phyloP scores from a whole-genome alignment of 2,329 filamentous ascomycete genomes.

The Ascochyta viciae-villosae region DNA sequence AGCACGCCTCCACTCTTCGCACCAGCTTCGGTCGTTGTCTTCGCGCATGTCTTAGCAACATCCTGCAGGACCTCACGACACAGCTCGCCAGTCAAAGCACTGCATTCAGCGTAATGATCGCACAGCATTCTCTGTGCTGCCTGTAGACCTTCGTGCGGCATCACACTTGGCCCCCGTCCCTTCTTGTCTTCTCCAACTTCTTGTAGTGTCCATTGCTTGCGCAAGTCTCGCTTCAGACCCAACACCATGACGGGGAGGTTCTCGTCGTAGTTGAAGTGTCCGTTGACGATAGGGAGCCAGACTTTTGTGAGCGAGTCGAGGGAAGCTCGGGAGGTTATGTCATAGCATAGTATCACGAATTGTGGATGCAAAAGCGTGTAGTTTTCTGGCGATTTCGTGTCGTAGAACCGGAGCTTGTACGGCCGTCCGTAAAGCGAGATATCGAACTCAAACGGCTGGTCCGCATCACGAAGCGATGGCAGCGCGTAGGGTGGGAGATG shows the following conservation, averaged over 20 bases:
- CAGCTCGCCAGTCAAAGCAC: constrained; percentile 66
- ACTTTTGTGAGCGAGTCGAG: constrained; percentile 55
- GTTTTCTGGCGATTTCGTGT: constrained; percentile 64
- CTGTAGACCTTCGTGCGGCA: constrained; percentile 58
- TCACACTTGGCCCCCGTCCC: constrained; percentile 51
- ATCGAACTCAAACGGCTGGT: constrained; percentile 67
- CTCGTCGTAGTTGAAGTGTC: constrained; percentile 61
- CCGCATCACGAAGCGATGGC: constrained; percentile 58
- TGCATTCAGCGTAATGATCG: constrained; percentile 69
- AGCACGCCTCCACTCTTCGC: constrained; percentile 53
- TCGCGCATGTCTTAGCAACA: constrained; percentile 64
- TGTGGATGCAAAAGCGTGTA: constrained; percentile 63
- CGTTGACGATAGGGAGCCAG: constrained; percentile 56
- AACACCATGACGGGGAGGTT: constrained; percentile 64
- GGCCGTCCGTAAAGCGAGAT: constrained; percentile 63
- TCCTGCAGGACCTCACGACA: constrained; percentile 67
- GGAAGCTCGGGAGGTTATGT: constrained; percentile 61
- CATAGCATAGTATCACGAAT: constrained; percentile 65
- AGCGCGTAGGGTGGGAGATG: constrained; percentile 46
- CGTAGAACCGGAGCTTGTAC: constrained; percentile 63
- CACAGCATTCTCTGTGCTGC: constrained; percentile 66
- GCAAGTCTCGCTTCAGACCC: constrained; percentile 65
- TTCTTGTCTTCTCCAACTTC: constrained; percentile 46
- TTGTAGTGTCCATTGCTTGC: constrained; percentile 52
- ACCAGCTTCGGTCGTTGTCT: constrained; percentile 63